A percentile compares a stretch with the other conserved stretches of the same genome.
Conservation (phyloP, 2,329 filamentous ascomycete genomes). For the Cladosporium austrohemisphaericum region DNA sequence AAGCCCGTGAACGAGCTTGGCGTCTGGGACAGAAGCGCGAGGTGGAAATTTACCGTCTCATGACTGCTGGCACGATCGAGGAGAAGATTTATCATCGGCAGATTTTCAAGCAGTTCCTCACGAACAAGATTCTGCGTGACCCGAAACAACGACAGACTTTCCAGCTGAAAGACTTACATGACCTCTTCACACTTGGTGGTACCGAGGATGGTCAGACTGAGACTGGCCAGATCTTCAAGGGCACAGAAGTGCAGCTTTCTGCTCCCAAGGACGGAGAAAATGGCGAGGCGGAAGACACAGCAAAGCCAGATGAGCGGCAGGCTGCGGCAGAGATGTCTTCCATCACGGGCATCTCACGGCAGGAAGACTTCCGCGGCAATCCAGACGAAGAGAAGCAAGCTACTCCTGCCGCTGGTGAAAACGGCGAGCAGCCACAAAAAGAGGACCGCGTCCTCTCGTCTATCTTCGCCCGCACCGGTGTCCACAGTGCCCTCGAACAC, state of each 20-base stretch:
- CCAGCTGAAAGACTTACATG: slow-evolving; percentile 82
- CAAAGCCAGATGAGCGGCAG: slow-evolving; percentile 23
- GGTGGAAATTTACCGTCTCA: slow-evolving; percentile 94
- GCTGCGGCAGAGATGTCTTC: slow-evolving; percentile 16
- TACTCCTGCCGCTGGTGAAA: slow-evolving; percentile 18
- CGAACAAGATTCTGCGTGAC: slow-evolving; percentile 92
- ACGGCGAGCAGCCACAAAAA: slow-evolving; percentile 29
- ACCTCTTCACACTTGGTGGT: slow-evolving; percentile 77
- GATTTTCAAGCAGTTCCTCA: slow-evolving; percentile 97
- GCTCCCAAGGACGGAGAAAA: slow-evolving; percentile 22
- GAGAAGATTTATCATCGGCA: slow-evolving; percentile 99
- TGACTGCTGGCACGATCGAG: slow-evolving; percentile 96
- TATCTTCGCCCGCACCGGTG: slow-evolving; percentile 79
- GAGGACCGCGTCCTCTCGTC: slow-evolving; percentile 81
- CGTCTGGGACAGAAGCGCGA: slow-evolving; percentile 90
- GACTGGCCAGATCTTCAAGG: slow-evolving; percentile 80
- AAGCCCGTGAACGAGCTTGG: slow-evolving; percentile 94
- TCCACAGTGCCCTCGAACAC: slow-evolving; percentile 90
- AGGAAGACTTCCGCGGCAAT: slow-evolving; percentile 41
- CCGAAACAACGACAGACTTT: slow-evolving; percentile 91
- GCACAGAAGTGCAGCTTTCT: slow-evolving; percentile 69
- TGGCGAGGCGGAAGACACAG: slow-evolving; percentile 27
- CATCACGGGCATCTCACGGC: slow-evolving; percentile 36
- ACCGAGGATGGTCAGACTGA: slow-evolving; percentile 68
- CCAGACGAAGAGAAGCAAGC: slow-evolving; percentile 24